These are phyloP conservation scores for Amanita inopinata DNA, from an alignment of 768 basidiomycete genomes.

Conservation along the genomic window DNA sequence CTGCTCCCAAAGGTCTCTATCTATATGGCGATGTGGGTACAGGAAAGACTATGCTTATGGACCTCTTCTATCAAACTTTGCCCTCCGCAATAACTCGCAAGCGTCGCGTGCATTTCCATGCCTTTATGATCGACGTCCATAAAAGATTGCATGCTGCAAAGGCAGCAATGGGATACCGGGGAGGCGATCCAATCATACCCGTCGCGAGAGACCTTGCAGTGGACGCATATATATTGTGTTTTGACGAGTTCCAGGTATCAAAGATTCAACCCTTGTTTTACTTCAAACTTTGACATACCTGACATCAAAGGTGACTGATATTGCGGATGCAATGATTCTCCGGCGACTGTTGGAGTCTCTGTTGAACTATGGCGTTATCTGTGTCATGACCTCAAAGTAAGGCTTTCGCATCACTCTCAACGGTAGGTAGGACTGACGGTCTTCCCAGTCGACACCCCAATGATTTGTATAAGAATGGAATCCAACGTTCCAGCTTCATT, in stretches of 20 bases:
- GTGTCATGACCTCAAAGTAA: constrained; percentile 96
- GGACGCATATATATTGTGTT: constrained; percentile 82
- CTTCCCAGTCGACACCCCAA: constrained; percentile 83
- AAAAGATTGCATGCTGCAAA: constrained; percentile 84
- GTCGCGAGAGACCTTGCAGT: constrained; percentile 82
- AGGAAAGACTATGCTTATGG: constrained; percentile 99
- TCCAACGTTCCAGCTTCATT: constrained; percentile 89
- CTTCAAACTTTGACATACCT: constrained; percentile 4
- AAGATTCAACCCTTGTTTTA: background rate
- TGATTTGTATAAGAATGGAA: constrained; percentile 97
- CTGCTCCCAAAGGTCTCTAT: constrained; percentile 81
- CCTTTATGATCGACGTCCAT: constrained; percentile 98
- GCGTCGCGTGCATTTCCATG: constrained; percentile 93
- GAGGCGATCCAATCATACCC: constrained; percentile 78
- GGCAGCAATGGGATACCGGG: constrained; percentile 51
- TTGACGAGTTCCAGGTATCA: constrained; percentile 97
- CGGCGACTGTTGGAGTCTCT: constrained; percentile 82
- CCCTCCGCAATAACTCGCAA: constrained; percentile 57
- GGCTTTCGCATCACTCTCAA: constrained; percentile 18
- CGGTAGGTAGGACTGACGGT: background rate
- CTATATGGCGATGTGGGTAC: constrained; percentile 96
- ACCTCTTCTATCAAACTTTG: constrained; percentile 85
- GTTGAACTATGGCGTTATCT: constrained; percentile 82
- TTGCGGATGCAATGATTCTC: constrained; percentile 97
- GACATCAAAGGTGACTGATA: constrained; percentile 73